Percentiles rank a stretch among this genome's conserved stretches.
Evolutionary conservation across 2,329 filamentous ascomycete genomes (phyloP).

Genomic region (Zymoseptoria pseudotritici): DNA sequence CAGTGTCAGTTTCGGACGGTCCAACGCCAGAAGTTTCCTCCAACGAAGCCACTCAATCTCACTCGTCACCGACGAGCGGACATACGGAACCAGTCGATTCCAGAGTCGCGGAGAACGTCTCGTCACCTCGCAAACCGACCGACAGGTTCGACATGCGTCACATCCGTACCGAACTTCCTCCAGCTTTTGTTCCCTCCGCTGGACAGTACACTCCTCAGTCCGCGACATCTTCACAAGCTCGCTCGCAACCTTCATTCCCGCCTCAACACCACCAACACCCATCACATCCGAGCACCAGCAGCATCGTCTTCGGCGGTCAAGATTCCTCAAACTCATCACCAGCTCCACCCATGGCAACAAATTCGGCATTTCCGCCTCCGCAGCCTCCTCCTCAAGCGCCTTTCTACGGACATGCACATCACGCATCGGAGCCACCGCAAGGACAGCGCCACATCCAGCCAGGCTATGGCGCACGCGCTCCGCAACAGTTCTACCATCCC

Average conservation of each 20-base stretch:
- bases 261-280: conserved; percentile 11
- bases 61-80: conserved; percentile 5
- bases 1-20: conserved; percentile 12
- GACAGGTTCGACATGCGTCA: conserved; percentile 23
- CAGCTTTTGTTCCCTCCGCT: conserved; percentile 25
- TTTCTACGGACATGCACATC: conserved; percentile 19
- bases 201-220: conserved; percentile 21
- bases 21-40: conserved; percentile 7
- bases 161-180: conserved; percentile 25
- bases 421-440: conserved; percentile 18
- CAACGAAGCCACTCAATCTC: neutral
- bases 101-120: conserved; percentile 5
- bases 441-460: conserved; percentile 7
- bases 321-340: conserved; percentile 34
- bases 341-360: conserved; percentile 23
- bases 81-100: conserved; percentile 6
- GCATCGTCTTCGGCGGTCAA: conserved; percentile 34
- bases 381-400: conserved; percentile 12
- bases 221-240: conserved; percentile 13
- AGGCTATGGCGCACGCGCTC: conserved; percentile 6
- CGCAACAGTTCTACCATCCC: conserved; percentile 4
- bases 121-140: conserved; percentile 12
- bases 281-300: conserved; percentile 21
- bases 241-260: neutral
- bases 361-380: conserved; percentile 16